phyloP scores from a whole-genome alignment of 257 asterid species.

The Thymus quinquecostatus region DNA sequence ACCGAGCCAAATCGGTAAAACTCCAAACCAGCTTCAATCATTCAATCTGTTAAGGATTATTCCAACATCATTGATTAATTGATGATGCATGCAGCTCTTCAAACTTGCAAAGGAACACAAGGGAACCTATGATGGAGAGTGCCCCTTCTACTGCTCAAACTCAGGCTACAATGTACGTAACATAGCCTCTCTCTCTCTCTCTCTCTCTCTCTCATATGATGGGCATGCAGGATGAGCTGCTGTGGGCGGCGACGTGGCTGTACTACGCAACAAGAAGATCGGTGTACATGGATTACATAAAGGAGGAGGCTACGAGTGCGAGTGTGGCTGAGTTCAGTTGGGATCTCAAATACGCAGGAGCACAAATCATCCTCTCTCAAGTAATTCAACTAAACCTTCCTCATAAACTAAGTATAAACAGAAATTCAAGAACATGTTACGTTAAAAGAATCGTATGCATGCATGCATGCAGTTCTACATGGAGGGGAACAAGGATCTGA shows the following conservation, averaged over 20 bases:
- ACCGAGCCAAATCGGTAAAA: slow-evolving; percentile 38
- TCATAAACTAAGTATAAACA: too few relatives aligned
- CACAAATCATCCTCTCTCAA: slow-evolving; percentile 63
- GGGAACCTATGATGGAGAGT: slow-evolving; percentile 89
- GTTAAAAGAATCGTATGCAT: too few relatives aligned
- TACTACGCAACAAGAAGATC: slow-evolving; percentile 55
- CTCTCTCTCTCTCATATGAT: background rate
- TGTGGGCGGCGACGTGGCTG: slow-evolving; percentile 97
- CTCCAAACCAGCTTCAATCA: background rate
- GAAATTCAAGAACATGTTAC: too few relatives aligned
- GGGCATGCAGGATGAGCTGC: slow-evolving; percentile 67
- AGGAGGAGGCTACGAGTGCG: slow-evolving; percentile 61
- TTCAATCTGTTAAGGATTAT: background rate
- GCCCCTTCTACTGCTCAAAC: slow-evolving; percentile 91
- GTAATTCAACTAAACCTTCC: slow-evolving; percentile 28
- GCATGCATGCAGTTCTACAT: slow-evolving; percentile 42
- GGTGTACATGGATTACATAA: slow-evolving; percentile 52
- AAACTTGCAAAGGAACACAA: slow-evolving; percentile 55
- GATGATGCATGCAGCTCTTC: slow-evolving; percentile 54
- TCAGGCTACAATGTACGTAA: slow-evolving; percentile 67
- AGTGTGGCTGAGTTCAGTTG: slow-evolving; percentile 75
- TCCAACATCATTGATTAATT: background rate
- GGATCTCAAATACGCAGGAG: slow-evolving; percentile 91
- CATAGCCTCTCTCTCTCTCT: background rate
- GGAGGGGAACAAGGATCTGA: slow-evolving; percentile 59